Conservation (phyloP, 2,329 filamentous ascomycete species). For the Chlorencoelia australis region DNA sequence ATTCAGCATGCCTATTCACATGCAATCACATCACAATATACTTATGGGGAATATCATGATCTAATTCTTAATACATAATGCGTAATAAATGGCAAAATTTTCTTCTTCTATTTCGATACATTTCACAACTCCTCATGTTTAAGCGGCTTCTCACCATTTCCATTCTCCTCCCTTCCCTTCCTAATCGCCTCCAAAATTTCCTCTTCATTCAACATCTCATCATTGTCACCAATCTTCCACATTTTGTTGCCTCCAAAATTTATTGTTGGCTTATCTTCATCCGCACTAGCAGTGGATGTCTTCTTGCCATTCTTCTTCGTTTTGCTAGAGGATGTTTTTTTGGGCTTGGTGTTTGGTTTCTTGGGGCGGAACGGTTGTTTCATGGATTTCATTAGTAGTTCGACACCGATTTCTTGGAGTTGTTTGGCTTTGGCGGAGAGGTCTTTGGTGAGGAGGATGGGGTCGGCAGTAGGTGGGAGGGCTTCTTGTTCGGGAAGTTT, state of each 20-base stretch:
- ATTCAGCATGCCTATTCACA: too few species aligned
- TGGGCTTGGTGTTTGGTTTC: constrained; percentile 14
- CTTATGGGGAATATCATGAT: too few species aligned
- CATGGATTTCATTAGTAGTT: constrained; percentile 61
- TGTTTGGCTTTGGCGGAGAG: constrained; percentile 58
- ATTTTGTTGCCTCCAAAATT: constrained; percentile 32
- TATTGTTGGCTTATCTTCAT: constrained; percentile 30
- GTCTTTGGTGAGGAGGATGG: constrained; percentile 64
- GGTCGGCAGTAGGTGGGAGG: constrained; percentile 61
- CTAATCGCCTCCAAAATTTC: constrained; percentile 47
- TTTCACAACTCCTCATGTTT: constrained; percentile 18
- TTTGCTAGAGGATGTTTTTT: constrained; percentile 23
- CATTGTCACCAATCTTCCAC: constrained; percentile 31
- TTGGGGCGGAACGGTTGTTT: constrained; percentile 35
- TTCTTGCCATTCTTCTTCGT: constrained; percentile 28
- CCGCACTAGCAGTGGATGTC: constrained; percentile 24
- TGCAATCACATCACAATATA: too few species aligned
- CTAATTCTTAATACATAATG: too few species aligned
- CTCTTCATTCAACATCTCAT: constrained; percentile 35
- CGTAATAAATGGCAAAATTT: too few species aligned
- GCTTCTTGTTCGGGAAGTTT: constrained; percentile 62
- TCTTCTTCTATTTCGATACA: background rate
- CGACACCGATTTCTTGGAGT: constrained; percentile 59
- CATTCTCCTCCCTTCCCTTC: constrained; percentile 17
- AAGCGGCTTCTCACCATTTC: constrained; percentile 4